Conservation (phyloP, 2,329 filamentous ascomycete genomes). For the Fusarium sororula region DNA sequence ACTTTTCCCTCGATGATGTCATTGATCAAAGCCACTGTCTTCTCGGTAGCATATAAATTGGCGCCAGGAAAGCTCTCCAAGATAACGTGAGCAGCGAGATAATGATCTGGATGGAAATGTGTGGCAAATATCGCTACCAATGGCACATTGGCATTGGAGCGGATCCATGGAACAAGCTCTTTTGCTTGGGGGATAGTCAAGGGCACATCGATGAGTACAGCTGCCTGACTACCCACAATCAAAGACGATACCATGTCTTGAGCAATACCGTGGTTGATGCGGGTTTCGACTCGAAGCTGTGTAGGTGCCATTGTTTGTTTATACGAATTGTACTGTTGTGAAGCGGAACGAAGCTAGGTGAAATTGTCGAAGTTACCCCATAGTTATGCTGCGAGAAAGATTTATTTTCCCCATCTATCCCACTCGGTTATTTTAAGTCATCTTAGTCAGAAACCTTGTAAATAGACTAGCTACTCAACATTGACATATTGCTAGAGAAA, state of each 20-base stretch:
- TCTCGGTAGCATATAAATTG: not conserved
- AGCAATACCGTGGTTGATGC: not conserved
- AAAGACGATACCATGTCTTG: not conserved
- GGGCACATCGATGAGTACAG: not conserved
- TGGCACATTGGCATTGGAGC: not conserved
- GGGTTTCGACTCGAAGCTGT: not conserved
- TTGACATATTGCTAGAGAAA: fast-evolving
- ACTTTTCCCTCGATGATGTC: not conserved
- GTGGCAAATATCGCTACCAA: not conserved
- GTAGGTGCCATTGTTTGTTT: not conserved
- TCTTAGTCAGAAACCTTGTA: not conserved
- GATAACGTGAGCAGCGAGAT: not conserved
- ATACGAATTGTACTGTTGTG: fast-evolving
- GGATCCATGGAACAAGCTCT: not conserved
- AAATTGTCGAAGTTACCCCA: not conserved
- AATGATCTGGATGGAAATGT: not conserved
- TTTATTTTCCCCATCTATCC: not conserved
- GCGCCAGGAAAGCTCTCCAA: not conserved
- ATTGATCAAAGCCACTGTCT: not conserved
- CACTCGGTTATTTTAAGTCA: not conserved
- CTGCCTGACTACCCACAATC: not conserved
- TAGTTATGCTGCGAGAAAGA: not conserved
- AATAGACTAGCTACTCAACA: not conserved
- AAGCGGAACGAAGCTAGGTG: fast-evolving
- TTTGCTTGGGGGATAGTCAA: not conserved